phyloP scores from a whole-genome alignment of 1,284 basidiomycete species.

The Rhodotorula mucilaginosa region DNA sequence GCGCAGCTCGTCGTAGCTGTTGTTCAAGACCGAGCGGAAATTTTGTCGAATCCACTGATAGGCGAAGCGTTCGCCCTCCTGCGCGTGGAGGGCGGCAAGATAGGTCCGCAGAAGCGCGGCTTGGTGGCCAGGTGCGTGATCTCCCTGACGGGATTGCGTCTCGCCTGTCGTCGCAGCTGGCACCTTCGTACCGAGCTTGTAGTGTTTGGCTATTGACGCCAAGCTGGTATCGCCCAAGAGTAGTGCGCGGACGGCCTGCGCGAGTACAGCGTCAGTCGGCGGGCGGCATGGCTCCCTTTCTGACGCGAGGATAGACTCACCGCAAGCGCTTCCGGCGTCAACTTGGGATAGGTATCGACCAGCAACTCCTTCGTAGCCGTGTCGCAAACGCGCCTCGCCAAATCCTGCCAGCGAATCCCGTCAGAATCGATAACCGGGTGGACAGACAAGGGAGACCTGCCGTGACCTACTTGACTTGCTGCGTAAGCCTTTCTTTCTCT shows the following conservation, averaged over 20 bases:
- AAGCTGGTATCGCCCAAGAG: not conserved
- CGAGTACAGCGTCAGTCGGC: not conserved
- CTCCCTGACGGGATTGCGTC: slow-evolving; percentile 1
- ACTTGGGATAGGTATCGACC: not conserved
- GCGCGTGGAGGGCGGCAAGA: slow-evolving; percentile 6
- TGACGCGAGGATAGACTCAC: no score
- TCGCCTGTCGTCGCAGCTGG: not conserved
- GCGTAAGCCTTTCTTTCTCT: no score
- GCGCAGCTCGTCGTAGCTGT: slow-evolving; percentile 5
- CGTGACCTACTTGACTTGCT: no score
- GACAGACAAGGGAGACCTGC: no score
- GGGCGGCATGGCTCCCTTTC: no score
- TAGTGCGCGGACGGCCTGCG: not conserved
- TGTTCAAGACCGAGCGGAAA: slow-evolving; percentile 5
- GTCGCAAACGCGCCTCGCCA: no score
- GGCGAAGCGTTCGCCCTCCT: slow-evolving; percentile 12
- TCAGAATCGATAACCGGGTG: no score
- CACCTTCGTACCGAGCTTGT: not conserved
- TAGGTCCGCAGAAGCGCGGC: slow-evolving; percentile 17
- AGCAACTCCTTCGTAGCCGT: slow-evolving; percentile 10
- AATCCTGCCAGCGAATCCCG: no score
- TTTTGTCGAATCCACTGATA: slow-evolving; percentile 16
- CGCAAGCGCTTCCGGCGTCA: not conserved
- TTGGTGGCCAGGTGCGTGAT: no score
- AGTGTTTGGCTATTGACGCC: not conserved